Evolutionary conservation across 139 green algal species (phyloP), one percentile per base, ranked within the genome.

Genomic region (Picocystis salinarum): DNA sequence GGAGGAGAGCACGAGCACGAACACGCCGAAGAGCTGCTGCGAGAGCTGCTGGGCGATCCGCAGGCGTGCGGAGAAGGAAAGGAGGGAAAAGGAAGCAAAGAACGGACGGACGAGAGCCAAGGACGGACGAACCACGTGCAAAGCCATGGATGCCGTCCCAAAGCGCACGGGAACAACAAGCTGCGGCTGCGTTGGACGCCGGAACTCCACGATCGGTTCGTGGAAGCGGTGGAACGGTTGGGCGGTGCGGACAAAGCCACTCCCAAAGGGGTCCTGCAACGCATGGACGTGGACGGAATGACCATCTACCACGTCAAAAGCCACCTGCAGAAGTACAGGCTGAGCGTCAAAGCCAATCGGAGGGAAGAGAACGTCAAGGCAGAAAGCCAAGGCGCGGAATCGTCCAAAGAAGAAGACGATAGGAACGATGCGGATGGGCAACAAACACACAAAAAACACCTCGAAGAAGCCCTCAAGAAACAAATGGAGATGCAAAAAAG

Each of bases 401-500:
- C 31, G 31, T 15, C 31, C 31, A 37, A 37, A 15, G 31, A 17
- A 13, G 13, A 37, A 15, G 31, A 17, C 31, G 15, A 37, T 13
- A 37, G 31, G 13, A 15, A 37, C 13, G 13, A 13, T 15, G 31
- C 15, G 31, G 31, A 37, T 13, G 31, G 31, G 42, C 42, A 7
- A 30, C 24, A 33, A 9, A 19, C 7, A 52, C 37, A 45, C 53
- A 58, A 29, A 4, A 57, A 55, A 37, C 44, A 59, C 15, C 61
- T 69, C 27, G 79, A 95, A 55, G 60, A 85, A 40, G 85, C 85
- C 19, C 52, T 95, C 53, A 33, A 78, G 39, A 67, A 81, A 48
- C 85, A 96, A 56, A 91, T 92, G 73, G 80, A 93, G 34, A 80
- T 95, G 62, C 85, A 96, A 72, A 83, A 80, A 51, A 79, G 80